Base-by-base conservation (phyloP, 2,329 filamentous ascomycete genomes). In the Kalmusia sp. region DNA sequence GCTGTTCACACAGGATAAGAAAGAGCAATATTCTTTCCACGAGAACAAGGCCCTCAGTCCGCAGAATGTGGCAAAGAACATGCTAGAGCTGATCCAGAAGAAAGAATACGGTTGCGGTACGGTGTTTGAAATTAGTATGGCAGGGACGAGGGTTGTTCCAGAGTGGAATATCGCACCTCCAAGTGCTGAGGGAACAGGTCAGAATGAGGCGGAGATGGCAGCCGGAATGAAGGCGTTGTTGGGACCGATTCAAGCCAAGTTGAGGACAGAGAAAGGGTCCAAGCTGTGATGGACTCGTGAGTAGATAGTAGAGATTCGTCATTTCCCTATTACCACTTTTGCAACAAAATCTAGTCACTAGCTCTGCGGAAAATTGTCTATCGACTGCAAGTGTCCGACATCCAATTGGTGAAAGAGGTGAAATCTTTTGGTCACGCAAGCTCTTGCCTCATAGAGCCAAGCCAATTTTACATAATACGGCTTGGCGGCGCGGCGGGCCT, bases 91-190 rank as follows among this genome's bases (percentile, higher is more conserved):
- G 28, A 19, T 71, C 9, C 67, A 70, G 53, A 64, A 69, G 63
- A 67, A 65, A 38, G 57, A 67, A 37, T 67, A 64, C 43, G 44
- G 46, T 3, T 68, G 66, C 38, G 68, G 68, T 2, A 67, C 58
- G 7, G 57, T 70, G 28, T 21, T 67, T 11, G 63, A 70, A 34
- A 22, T 70, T 3, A 63, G 55, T 9, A 39, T 62, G 45, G 38
- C 11, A 0, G 67, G 68, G 1, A 50, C 56, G 6, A 56, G 63
- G 30, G 28, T 63, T 2, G 61, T 71, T 11, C 68, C 67, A 1
- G 66, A 69, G 43, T 69, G 66, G 68, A 63, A 67, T 34, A 55
- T 71, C 31, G 30, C 56, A 14, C 49, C 66, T 6, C 65, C 66
- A 4, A n/a, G 31, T 14, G 64, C 57, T 2, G 22, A 44, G n/a